Evolutionary conservation across 2,329 filamentous ascomycete genomes (phyloP).

Genomic region (Paracorniculantispora psalliotae): DNA sequence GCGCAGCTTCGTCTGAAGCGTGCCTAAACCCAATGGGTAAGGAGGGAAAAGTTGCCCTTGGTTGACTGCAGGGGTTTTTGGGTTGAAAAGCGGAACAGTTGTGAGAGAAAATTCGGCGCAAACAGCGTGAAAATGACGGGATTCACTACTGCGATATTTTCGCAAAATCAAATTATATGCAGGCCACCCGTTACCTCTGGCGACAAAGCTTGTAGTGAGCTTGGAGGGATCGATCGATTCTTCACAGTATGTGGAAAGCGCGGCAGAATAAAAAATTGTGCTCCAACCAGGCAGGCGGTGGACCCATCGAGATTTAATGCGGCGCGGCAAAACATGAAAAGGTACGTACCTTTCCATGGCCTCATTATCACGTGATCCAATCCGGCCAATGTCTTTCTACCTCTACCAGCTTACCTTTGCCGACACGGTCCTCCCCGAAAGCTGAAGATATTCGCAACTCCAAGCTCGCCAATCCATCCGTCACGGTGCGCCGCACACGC

Average conservation of each 20-base stretch:
- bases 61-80: background rate
- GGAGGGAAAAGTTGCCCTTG: background rate
- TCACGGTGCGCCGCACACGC: constrained; percentile 10
- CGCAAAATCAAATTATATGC: background rate
- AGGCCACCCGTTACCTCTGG: background rate
- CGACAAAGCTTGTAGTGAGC: constrained; percentile 1
- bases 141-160: background rate
- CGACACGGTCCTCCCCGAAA: constrained; percentile 10
- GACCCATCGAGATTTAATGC: background rate
- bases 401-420: constrained; percentile 13
- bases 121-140: background rate
- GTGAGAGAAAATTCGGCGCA: background rate
- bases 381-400: constrained; percentile 4
- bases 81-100: background rate
- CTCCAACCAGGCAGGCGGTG: constrained; percentile 11
- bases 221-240: background rate
- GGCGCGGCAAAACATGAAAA: background rate
- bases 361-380: constrained; percentile 9
- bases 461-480: constrained; percentile 10
- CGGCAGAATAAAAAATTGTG: constrained; percentile 14
- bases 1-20: background rate
- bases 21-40: background rate
- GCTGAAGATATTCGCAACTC: constrained; percentile 6
- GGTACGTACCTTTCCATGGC: constrained; percentile 10
- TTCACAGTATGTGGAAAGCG: background rate